These are phyloP conservation scores for Trichosporon sp. DNA, from an alignment of 1,284 basidiomycete genomes.

Conservation along the genomic window DNA sequence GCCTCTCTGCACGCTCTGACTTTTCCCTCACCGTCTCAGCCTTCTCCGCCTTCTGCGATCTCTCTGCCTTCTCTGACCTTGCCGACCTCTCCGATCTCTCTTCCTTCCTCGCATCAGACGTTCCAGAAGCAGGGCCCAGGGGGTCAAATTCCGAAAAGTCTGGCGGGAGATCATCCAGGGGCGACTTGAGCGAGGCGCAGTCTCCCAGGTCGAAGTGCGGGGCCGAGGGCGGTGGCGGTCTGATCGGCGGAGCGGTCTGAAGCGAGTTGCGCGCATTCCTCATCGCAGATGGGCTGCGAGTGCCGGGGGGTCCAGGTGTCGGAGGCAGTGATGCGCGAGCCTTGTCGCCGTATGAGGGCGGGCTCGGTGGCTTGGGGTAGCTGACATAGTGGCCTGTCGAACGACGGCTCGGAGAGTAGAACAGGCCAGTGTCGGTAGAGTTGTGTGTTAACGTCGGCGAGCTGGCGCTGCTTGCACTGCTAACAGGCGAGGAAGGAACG, in stretches of 20 bases:
- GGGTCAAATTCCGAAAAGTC: not conserved
- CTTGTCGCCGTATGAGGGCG: not conserved
- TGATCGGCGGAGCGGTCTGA: not conserved
- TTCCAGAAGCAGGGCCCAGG: too few species aligned
- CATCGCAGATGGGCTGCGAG: not conserved
- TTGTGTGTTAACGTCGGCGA: not conserved
- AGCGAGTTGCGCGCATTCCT: not conserved
- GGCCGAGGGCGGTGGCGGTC: not conserved
- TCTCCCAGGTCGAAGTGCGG: not conserved
- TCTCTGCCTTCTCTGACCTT: too few species aligned
- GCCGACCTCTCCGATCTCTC: too few species aligned
- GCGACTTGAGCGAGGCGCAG: not conserved
- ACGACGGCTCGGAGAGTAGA: not conserved
- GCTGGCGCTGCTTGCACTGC: not conserved
- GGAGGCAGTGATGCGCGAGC: not conserved
- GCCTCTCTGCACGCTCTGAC: too few species aligned
- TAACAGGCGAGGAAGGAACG: not conserved
- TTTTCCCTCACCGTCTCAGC: too few species aligned
- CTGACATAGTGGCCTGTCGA: not conserved
- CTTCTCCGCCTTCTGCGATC: too few species aligned
- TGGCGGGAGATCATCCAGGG: not conserved
- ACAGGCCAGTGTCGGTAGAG: not conserved
- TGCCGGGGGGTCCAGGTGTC: not conserved
- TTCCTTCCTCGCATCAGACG: too few species aligned
- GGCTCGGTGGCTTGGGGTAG: not conserved